Evolutionary conservation across 495 filamentous ascomycete species (phyloP).

Genomic region (Penicillium canariense): DNA sequence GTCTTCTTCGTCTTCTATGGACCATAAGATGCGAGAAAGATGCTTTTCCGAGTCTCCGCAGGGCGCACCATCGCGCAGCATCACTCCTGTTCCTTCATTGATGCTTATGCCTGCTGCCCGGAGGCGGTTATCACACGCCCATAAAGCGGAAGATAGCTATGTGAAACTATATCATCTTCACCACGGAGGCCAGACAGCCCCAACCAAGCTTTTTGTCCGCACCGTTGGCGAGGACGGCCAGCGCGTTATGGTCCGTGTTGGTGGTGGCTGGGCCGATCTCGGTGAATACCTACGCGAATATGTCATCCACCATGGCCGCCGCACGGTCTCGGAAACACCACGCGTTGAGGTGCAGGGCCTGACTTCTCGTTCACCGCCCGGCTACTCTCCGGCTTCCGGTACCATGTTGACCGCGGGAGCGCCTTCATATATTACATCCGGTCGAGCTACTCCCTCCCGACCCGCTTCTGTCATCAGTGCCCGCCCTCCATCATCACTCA

Average conservation of each 20-base stretch:
- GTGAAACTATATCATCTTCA: constrained; percentile 92
- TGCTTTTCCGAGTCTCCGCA: constrained; percentile 39
- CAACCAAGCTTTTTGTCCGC: constrained; percentile 90
- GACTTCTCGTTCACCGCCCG: constrained; percentile 33
- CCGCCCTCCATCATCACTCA: constrained; percentile 40
- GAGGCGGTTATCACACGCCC: constrained; percentile 33
- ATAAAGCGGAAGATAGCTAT: constrained; percentile 50
- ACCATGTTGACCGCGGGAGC: constrained; percentile 22
- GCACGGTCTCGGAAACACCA: constrained; percentile 42
- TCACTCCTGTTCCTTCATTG: constrained; percentile 64
- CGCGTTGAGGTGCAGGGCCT: constrained; percentile 45
- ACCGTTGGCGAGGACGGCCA: constrained; percentile 87
- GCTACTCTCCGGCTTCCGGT: constrained; percentile 30
- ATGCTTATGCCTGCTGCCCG: constrained; percentile 62
- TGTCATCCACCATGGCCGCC: constrained; percentile 76
- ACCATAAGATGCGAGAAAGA: constrained; percentile 31
- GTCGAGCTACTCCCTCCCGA: constrained; percentile 36
- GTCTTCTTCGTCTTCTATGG: constrained; percentile 38
- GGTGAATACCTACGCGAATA: constrained; percentile 95
- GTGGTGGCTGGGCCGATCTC: constrained; percentile 94
- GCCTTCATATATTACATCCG: constrained; percentile 17
- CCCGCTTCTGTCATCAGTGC: constrained; percentile 37
- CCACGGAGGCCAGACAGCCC: constrained; percentile 74
- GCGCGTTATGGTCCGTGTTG: constrained; percentile 95
- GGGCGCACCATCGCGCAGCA: constrained; percentile 33